phyloP scores from a whole-genome alignment of 1,284 basidiomycete genomes.

The Cutaneotrichosporon sp. region DNA sequence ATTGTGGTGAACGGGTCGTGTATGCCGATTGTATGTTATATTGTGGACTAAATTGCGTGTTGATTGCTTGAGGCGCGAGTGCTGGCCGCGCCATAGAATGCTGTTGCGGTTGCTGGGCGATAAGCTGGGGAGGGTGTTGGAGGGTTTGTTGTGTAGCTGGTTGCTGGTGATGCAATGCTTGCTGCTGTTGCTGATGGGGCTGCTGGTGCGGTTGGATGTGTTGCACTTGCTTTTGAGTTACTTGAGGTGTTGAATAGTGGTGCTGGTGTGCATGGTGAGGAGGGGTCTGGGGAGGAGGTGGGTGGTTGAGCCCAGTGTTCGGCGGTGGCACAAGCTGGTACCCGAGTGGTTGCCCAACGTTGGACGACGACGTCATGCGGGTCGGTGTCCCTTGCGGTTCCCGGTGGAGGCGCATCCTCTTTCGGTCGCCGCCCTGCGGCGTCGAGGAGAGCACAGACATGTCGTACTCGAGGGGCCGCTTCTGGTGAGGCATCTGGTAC shows the following conservation, averaged over 20 bases:
- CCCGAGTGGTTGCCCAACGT: not conserved
- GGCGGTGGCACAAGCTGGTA: slow-evolving; percentile 11
- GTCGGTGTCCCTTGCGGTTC: slow-evolving; percentile 10
- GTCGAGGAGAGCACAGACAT: slow-evolving; percentile 11
- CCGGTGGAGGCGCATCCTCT: slow-evolving; percentile 14
- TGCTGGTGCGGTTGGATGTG: slow-evolving; percentile 13
- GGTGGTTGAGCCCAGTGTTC: slow-evolving; percentile 2
- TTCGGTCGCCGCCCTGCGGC: slow-evolving; percentile 13
- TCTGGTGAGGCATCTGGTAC: slow-evolving; percentile 25
- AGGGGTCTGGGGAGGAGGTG: slow-evolving; percentile 7
- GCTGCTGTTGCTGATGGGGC: slow-evolving; percentile 22
- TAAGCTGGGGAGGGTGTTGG: slow-evolving; percentile 12
- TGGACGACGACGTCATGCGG: not conserved
- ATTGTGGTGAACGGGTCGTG: slow-evolving; percentile 19
- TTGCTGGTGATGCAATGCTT: slow-evolving; percentile 14
- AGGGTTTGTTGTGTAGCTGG: slow-evolving; percentile 12
- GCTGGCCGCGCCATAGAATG: slow-evolving; percentile 1
- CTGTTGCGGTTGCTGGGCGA: slow-evolving; percentile 8
- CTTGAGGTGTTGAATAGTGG: not conserved
- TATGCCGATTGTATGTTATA: slow-evolving; percentile 11
- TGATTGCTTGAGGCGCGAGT: not conserved
- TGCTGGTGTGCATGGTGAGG: slow-evolving; percentile 11
- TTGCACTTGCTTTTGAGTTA: not conserved
- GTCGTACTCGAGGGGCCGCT: slow-evolving; percentile 23
- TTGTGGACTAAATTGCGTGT: slow-evolving; percentile 7